phyloP scores from a whole-genome alignment of 345 rosid species.

The Arabidopsis arenosa region DNA sequence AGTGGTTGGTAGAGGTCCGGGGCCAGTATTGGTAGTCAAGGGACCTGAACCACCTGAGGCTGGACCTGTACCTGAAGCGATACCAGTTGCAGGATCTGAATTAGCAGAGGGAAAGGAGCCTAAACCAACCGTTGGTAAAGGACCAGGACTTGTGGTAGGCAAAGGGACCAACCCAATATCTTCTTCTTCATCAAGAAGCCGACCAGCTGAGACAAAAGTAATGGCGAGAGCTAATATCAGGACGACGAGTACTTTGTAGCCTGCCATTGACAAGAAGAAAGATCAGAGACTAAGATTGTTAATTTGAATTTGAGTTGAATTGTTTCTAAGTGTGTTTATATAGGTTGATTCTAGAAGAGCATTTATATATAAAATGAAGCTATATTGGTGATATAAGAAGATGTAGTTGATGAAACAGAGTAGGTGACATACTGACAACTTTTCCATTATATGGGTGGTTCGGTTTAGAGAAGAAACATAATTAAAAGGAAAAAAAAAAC shows the following conservation, averaged over 20 bases:
- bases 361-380: constrained; percentile 22
- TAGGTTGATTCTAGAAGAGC: constrained; percentile 4
- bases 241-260: constrained; percentile 23
- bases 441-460: constrained; percentile 42
- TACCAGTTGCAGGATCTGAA: constrained; percentile 34
- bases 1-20: constrained; percentile 40
- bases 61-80: constrained; percentile 26
- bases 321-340: constrained; percentile 28
- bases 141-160: constrained; percentile 40
- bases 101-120: constrained; percentile 29
- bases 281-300: constrained; percentile 20
- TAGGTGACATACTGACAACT: constrained; percentile 38
- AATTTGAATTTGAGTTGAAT: constrained; percentile 2
- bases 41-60: constrained; percentile 30
- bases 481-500: background rate
- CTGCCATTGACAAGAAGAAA: constrained; percentile 44
- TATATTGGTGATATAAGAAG: constrained; percentile 7
- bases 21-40: constrained; percentile 13
- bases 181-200: constrained; percentile 51
- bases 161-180: constrained; percentile 44
- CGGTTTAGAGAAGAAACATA: constrained; percentile 41
- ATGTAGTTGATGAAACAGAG: constrained; percentile 52
- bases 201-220: constrained; percentile 41
- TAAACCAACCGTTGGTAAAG: constrained; percentile 37
- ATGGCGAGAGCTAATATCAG: constrained; percentile 47